These are phyloP conservation scores for Fragilariopsis cylindrus DNA, from an alignment of 108 stramenopile genomes.

Conservation along the genomic window DNA sequence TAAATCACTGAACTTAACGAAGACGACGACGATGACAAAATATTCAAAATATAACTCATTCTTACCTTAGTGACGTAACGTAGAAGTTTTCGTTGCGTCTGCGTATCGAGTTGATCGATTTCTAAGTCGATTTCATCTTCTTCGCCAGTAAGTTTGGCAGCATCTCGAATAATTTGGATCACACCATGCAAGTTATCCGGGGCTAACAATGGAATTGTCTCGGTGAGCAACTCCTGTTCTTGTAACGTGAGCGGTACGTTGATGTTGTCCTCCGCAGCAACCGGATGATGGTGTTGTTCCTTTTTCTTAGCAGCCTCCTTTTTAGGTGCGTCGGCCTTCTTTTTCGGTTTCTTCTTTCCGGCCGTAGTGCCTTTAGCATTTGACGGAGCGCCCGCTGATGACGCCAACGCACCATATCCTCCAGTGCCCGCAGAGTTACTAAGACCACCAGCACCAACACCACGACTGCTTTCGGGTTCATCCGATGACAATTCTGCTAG, in stretches of 20 bases:
- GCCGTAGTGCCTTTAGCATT: slow-evolving; percentile 17
- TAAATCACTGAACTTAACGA: too few relatives aligned
- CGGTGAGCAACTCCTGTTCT: slow-evolving; percentile 82
- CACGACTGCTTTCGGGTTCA: slow-evolving; percentile 6
- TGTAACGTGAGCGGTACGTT: slow-evolving; percentile 58
- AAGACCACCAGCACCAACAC: background rate
- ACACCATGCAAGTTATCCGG: slow-evolving; percentile 62
- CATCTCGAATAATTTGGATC: slow-evolving; percentile 84
- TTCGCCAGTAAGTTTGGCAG: slow-evolving; percentile 68
- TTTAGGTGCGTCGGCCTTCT: slow-evolving; percentile 52
- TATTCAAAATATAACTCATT: background rate
- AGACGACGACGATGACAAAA: too few relatives aligned
- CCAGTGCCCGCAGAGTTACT: background rate
- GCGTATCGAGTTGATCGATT: slow-evolving; percentile 75
- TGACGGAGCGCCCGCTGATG: background rate
- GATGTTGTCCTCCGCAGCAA: slow-evolving; percentile 42
- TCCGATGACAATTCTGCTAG: slow-evolving; percentile 51
- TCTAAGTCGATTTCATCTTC: slow-evolving; percentile 90
- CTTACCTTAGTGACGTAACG: slow-evolving; percentile 85
- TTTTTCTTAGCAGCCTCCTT: slow-evolving; percentile 24
- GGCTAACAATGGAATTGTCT: slow-evolving; percentile 71
- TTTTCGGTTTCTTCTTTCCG: slow-evolving; percentile 52
- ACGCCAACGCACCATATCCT: background rate
- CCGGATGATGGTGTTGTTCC: slow-evolving; percentile 16
- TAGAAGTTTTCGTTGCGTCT: slow-evolving; percentile 78